Percentiles rank a stretch among this genome's conserved stretches.
phyloP scores from a whole-genome alignment of 306 rosid genomes.

The Senna siamea region DNA sequence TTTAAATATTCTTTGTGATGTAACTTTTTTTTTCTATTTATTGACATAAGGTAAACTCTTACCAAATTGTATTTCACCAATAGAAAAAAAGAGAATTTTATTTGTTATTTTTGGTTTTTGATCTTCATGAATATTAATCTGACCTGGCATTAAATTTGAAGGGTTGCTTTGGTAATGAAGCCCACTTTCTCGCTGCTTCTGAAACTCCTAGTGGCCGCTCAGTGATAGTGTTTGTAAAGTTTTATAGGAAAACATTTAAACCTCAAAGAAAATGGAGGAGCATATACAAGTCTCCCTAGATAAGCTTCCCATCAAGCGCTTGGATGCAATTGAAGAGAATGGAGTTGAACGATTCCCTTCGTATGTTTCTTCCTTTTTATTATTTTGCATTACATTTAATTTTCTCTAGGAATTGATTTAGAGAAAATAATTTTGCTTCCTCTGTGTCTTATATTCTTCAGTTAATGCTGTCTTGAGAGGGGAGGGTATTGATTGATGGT shows the following conservation, averaged over 20 bases:
- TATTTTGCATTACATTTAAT: not conserved
- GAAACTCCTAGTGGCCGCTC: not conserved
- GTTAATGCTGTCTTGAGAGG: not conserved
- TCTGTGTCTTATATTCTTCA: not conserved
- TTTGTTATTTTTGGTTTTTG: no score
- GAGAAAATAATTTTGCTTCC: not conserved
- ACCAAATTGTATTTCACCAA: no score
- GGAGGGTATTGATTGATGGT: not conserved
- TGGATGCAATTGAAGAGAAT: constrained; percentile 83
- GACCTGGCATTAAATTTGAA: no score
- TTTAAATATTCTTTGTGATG: no score
- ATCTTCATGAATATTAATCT: no score
- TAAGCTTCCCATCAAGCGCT: constrained; percentile 88
- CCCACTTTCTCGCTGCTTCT: not conserved
- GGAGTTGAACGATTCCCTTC: constrained; percentile 80
- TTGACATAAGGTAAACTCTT: no score
- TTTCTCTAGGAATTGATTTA: not conserved
- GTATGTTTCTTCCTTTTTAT: constrained; percentile 48
- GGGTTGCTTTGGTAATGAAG: not conserved
- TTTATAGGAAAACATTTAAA: constrained; percentile 30
- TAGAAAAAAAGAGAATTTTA: no score
- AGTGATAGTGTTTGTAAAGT: constrained; percentile 19
- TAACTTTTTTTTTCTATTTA: no score
- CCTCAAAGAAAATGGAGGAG: constrained; percentile 54
- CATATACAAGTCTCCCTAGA: constrained; percentile 69